Percentiles rank a stretch among this genome's conserved stretches.
Conservation (phyloP, 306 rosid genomes). For the Oxytropis ochrocephala region DNA sequence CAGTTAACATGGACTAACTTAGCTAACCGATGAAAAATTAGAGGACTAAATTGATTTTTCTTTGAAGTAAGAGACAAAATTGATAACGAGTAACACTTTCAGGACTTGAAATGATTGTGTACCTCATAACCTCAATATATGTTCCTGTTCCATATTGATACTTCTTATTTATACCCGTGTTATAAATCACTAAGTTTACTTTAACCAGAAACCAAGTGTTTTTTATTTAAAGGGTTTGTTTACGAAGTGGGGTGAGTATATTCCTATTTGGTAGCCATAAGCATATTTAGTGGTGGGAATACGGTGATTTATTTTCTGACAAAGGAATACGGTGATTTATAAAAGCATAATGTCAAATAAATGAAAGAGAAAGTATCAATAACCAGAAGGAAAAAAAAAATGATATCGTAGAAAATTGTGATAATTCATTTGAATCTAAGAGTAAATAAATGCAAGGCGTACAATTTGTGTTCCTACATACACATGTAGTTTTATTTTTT, state of each 20-base stretch:
- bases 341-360: not conserved
- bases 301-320: not conserved
- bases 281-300: not conserved
- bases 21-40: no score
- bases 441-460: not conserved
- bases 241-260: not conserved
- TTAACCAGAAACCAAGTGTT: not conserved
- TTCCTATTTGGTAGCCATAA: not conserved
- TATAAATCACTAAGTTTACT: no score
- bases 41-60: no score
- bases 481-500: not conserved
- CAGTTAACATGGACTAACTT: no score
- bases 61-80: no score
- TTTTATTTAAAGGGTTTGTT: no score
- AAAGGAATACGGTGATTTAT: not conserved
- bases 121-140: no score
- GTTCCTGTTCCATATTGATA: no score
- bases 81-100: no score
- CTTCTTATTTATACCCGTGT: no score
- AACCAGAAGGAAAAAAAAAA: not conserved
- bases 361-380: not conserved
- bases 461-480: slow-evolving; percentile 10
- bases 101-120: no score
- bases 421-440: not conserved
- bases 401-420: not conserved